A percentile compares a stretch with the other conserved stretches of the same genome.
Evolutionary conservation across 495 filamentous ascomycete genomes (phyloP).

Genomic region (Aspergillus homomorphus): DNA sequence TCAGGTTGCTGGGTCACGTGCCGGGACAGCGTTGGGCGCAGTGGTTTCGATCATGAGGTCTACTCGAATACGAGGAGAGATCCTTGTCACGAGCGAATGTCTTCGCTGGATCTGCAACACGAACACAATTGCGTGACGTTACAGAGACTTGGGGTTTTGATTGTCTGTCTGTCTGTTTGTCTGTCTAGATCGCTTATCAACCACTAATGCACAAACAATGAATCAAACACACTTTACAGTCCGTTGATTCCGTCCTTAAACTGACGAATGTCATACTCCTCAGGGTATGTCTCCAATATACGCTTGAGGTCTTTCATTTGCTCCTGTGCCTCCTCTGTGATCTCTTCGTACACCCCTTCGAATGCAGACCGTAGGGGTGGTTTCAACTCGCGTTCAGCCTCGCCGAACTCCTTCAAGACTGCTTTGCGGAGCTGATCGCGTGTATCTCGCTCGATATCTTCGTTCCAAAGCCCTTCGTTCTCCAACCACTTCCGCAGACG

Average conservation of each 20-base stretch:
- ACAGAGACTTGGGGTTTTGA: neutral
- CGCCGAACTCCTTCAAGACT: constrained; percentile 77
- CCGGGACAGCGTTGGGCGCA: no score
- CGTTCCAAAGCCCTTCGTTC: constrained; percentile 74
- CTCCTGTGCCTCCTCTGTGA: constrained; percentile 74
- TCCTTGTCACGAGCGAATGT: neutral
- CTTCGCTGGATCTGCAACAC: neutral
- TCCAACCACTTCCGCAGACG: constrained; percentile 91
- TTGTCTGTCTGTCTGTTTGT: neutral
- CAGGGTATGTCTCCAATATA: constrained; percentile 80
- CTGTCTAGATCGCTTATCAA: neutral
- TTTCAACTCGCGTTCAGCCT: constrained; percentile 88
- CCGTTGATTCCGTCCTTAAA: constrained; percentile 76
- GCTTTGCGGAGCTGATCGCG: constrained; percentile 65
- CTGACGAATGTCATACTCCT: constrained; percentile 82
- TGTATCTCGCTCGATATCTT: constrained; percentile 73
- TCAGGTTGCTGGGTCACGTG: no score
- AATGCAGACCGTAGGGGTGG: constrained; percentile 76
- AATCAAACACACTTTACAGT: constrained; percentile 30
- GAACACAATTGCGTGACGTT: neutral
- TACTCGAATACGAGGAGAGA: neutral
- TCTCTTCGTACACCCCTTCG: constrained; percentile 79
- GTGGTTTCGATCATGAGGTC: neutral
- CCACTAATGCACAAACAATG: neutral
- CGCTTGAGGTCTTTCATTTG: constrained; percentile 78